A percentile compares a stretch with the other conserved stretches of the same genome.
Evolutionary conservation across 331 rosid species (phyloP).

Genomic region (Acacia concinna): DNA sequence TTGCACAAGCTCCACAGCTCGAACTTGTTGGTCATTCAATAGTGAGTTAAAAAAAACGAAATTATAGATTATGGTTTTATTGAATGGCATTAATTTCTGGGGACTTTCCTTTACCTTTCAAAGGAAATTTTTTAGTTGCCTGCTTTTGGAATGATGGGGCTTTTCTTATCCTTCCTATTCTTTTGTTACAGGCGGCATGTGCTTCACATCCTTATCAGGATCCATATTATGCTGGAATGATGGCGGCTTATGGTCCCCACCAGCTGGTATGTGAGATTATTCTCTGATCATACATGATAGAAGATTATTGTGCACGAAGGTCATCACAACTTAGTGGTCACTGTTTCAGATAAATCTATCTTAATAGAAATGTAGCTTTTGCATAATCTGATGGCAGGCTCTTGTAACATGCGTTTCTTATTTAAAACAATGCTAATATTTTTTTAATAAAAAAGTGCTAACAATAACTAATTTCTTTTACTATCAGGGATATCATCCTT

Average conservation of each 20-base stretch:
- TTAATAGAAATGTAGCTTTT: neutral
- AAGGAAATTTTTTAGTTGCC: constrained; percentile 25
- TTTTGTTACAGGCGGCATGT: constrained; percentile 89
- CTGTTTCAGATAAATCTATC: constrained; percentile 11
- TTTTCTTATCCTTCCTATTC: constrained; percentile 37
- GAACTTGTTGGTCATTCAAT: constrained; percentile 95
- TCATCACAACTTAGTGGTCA: neutral
- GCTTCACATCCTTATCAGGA: constrained; percentile 88
- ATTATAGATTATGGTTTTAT: constrained; percentile 14
- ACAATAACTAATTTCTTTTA: constrained; percentile 29
- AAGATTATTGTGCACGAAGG: constrained; percentile 16
- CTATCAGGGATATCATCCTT: constrained; percentile 81
- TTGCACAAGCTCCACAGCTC: constrained; percentile 67
- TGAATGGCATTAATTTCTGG: constrained; percentile 1
- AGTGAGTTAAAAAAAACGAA: constrained; percentile 49
- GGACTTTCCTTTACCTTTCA: constrained; percentile 16
- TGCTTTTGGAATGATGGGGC: constrained; percentile 35
- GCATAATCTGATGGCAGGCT: constrained; percentile 18
- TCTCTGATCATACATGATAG: neutral
- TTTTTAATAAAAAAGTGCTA: constrained; percentile 7
- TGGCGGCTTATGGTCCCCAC: constrained; percentile 85
- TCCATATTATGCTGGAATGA: constrained; percentile 82
- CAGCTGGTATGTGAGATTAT: constrained; percentile 62
- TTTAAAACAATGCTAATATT: constrained; percentile 16
- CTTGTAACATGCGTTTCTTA: neutral